Base-by-base conservation (phyloP, 306 rosid species). In the Cyamopsis tetragonoloba region DNA sequence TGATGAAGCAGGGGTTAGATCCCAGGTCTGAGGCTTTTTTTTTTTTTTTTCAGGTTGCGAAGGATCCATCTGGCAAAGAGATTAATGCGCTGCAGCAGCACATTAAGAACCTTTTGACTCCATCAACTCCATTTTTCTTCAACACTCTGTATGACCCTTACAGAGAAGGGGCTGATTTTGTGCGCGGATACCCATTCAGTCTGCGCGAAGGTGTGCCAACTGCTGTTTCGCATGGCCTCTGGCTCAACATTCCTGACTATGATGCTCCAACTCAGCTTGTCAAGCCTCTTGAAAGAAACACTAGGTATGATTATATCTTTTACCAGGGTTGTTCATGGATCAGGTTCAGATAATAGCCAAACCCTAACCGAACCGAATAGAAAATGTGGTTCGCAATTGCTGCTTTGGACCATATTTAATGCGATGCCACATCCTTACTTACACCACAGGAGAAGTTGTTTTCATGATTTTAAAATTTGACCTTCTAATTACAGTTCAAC, bases 251-350 rank as follows among this genome's bases (percentile, higher is more conserved):
- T 62, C 95, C 96, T 8, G 91, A 87, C 37, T 90, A 90, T 67
- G 96, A 90, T 87, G 96, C 95, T 32, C 96, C 92, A 11, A 90
- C 96, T 42, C 95, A 90, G 80, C 96, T 90, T 61, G 96, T 90
- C 22, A 90, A 87, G 79, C 97, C 97, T 63, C 83, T 59, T 0
- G 95, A 90, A 77, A 87, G 92, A 65, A 90, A 90, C 85, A 74
- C 75, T 1, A 85, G 95, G 96, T 84, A 57, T 15, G 24, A 7
- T 3, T 46, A 19, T 47, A 12, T 49, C 14, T 3, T 24, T 5
- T 24, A 6, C n/a, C n/a, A n/a, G n/a, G n/a, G n/a, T n/a, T n/a
- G n/a, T n/a, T n/a, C n/a, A n/a, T n/a, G n/a, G n/a, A n/a, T n/a
- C n/a, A n/a, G n/a, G n/a, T n/a, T n/a, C n/a, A n/a, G n/a, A n/a